These are phyloP conservation scores for Silene coronaria DNA, from an alignment of 179 eudicot genomes.

Conservation along the genomic window DNA sequence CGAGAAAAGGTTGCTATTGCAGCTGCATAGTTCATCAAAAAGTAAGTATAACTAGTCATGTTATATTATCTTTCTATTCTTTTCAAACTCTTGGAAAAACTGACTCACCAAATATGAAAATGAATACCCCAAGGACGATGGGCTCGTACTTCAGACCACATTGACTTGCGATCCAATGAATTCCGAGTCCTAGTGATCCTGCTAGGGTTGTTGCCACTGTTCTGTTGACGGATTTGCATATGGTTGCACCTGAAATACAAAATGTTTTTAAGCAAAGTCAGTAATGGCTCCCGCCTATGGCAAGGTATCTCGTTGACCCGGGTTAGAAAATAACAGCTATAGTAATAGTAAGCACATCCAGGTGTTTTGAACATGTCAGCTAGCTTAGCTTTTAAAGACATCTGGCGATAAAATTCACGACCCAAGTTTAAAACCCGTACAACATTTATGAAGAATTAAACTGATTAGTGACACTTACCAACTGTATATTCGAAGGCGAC, in stretches of 20 bases:
- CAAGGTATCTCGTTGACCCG: not conserved
- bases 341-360: not conserved
- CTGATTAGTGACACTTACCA: constrained; percentile 37
- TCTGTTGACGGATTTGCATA: constrained; percentile 63
- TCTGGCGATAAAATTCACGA: no score
- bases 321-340: not conserved
- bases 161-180: constrained; percentile 72
- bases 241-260: constrained; percentile 54
- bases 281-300: no score
- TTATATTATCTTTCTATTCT: not conserved
- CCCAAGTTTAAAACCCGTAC: no score
- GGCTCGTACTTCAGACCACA: constrained; percentile 60
- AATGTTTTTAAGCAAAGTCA: not conserved
- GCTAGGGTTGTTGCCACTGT: constrained; percentile 52
- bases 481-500: constrained; percentile 81
- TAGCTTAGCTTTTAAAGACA: no score
- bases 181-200: constrained; percentile 66
- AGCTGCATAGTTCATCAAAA: constrained; percentile 34
- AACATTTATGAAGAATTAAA: no score
- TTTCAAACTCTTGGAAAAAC: not conserved
- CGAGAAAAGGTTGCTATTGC: constrained; percentile 48
- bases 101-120: constrained; percentile 57
- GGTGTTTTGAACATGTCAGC: no score
- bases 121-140: constrained; percentile 45
- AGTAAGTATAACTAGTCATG: not conserved